Percentiles rank a stretch among this genome's conserved stretches.
Evolutionary conservation across 2,329 filamentous ascomycete species (phyloP).

Genomic region (Colletotrichum brevisporum): DNA sequence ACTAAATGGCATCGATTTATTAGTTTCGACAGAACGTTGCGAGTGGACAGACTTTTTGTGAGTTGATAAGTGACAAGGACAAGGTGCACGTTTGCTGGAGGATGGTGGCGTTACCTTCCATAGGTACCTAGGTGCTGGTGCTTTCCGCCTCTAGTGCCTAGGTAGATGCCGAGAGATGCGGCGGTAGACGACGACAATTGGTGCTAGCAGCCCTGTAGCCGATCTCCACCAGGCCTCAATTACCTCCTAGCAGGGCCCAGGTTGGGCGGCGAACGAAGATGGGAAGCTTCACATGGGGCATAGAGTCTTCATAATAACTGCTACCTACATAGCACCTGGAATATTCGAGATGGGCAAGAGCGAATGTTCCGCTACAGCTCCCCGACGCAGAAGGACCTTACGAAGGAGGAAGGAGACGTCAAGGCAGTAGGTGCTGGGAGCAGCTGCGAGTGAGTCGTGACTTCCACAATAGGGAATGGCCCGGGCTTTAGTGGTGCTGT

Average conservation of each 20-base stretch:
- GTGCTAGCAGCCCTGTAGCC: constrained; percentile 15
- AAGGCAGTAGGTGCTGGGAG: no score
- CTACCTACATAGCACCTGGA: no score
- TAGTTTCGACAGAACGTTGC: background rate
- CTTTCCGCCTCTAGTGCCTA: background rate
- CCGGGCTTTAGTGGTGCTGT: constrained; percentile 17
- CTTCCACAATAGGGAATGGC: no score
- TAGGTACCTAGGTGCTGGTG: background rate
- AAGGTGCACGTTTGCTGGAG: constrained; percentile 12
- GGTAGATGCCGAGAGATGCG: constrained; percentile 36
- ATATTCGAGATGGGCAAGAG: no score
- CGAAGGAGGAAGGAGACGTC: no score
- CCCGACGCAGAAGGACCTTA: no score
- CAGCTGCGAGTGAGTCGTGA: no score
- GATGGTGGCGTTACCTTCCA: constrained; percentile 1
- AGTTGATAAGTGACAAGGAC: constrained; percentile 10
- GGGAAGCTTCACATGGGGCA: no score
- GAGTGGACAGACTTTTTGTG: constrained; percentile 12
- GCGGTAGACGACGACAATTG: constrained; percentile 20
- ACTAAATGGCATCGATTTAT: no score
- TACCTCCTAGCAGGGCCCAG: constrained; percentile 10
- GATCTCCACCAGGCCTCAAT: constrained; percentile 30
- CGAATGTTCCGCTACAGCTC: no score
- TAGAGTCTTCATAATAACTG: no score
- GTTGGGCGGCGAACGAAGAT: background rate